Percentiles rank a stretch among this genome's conserved stretches.
phyloP scores from a whole-genome alignment of 129 eudicot species.

The carrot (Daucus carota) region DNA sequence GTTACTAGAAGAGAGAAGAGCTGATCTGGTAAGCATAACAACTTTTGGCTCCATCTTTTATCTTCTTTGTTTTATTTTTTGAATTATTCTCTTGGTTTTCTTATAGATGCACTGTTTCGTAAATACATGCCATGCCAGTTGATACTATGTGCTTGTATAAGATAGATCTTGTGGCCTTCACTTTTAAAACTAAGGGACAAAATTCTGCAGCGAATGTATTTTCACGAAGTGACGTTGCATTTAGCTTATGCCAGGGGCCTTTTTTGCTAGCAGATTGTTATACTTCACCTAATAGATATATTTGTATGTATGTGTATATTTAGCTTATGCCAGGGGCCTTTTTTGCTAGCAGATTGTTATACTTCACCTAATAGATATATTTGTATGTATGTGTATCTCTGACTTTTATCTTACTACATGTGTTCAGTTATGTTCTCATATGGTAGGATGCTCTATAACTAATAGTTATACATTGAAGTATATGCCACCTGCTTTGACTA shows the following conservation, averaged over 20 bases:
- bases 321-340: neutral
- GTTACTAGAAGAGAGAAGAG: constrained; percentile 62
- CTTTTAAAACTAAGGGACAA: neutral
- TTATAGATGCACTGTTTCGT: neutral
- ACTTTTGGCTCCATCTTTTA: neutral
- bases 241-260: neutral
- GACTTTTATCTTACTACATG: too few relatives aligned
- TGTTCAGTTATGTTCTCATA: neutral
- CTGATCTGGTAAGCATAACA: constrained; percentile 70
- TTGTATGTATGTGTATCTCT: too few relatives aligned
- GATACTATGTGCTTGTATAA: neutral
- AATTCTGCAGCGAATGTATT: neutral
- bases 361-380: neutral
- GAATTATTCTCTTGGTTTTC: neutral
- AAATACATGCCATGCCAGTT: neutral
- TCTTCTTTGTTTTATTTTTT: neutral
- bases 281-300: neutral
- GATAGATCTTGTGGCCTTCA: neutral
- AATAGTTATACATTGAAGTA: neutral
- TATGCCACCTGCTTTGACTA: neutral
- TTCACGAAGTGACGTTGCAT: neutral
- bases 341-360: neutral
- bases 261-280: neutral
- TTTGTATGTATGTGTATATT: too few relatives aligned
- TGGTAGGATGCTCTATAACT: neutral